These are phyloP conservation scores for Pseudomonodictys pantanalensis DNA, from an alignment of 495 filamentous ascomycete genomes.

Conservation along the genomic window DNA sequence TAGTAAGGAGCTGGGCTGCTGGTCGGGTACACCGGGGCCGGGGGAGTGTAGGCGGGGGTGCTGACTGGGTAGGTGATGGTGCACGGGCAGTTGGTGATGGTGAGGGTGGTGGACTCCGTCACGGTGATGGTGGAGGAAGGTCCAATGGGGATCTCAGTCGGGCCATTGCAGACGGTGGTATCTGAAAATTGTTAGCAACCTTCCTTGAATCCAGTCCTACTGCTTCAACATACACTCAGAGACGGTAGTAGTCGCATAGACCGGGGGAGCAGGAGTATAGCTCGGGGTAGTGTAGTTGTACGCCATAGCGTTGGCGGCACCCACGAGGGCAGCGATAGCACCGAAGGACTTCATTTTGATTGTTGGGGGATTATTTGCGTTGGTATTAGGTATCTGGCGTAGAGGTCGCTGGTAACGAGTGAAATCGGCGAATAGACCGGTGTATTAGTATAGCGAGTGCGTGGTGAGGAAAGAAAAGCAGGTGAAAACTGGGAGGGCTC, in stretches of 20 bases:
- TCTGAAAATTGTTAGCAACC: too few relatives aligned
- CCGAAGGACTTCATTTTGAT: constrained; percentile 83
- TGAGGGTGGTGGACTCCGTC: constrained; percentile 74
- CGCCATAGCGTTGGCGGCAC: constrained; percentile 51
- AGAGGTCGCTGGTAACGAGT: constrained; percentile 37
- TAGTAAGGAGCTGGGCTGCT: constrained; percentile 5
- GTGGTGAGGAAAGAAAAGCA: constrained; percentile 28
- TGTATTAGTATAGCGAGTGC: constrained; percentile 34
- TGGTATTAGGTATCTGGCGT: constrained; percentile 35
- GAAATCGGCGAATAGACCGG: constrained; percentile 41
- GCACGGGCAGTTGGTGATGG: constrained; percentile 75
- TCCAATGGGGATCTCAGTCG: constrained; percentile 69
- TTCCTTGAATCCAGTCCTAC: too few relatives aligned
- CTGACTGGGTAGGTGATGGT: constrained; percentile 68
- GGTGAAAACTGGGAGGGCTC: constrained; percentile 6
- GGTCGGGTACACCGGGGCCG: constrained; percentile 5
- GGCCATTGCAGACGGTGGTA: constrained; percentile 81
- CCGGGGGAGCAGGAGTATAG: constrained; percentile 15
- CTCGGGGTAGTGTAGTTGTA: constrained; percentile 34
- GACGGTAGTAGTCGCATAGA: constrained; percentile 49
- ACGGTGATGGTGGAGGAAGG: constrained; percentile 72
- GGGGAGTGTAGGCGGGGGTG: neutral
- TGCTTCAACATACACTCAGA: constrained; percentile 45
- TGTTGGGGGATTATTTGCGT: constrained; percentile 29
- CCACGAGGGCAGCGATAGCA: constrained; percentile 62